Conservation (phyloP, 306 rosid species). For the Argentina anserina region DNA sequence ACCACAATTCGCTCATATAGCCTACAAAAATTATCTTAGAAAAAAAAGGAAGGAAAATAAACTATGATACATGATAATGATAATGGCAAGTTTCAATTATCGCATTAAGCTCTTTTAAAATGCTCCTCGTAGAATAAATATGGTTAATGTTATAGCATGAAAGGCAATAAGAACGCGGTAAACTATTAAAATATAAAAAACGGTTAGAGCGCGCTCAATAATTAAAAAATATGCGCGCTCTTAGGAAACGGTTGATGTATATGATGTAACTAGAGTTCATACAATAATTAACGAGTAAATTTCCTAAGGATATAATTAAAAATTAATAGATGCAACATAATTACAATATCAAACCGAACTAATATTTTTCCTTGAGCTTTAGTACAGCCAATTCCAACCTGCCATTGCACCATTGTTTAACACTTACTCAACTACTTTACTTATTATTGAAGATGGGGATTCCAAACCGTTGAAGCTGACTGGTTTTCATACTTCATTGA, state of each 20-base stretch:
- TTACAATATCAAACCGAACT: background rate
- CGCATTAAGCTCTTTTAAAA: too few species aligned
- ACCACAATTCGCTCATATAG: too few species aligned
- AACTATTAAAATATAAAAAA: background rate
- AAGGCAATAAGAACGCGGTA: background rate
- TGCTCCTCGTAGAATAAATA: too few species aligned
- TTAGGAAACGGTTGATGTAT: background rate
- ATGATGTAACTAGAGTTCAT: background rate
- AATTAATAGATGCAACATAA: background rate
- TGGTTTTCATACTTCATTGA: background rate
- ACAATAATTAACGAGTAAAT: too few species aligned
- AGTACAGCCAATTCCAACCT: background rate
- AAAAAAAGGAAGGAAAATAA: too few species aligned
- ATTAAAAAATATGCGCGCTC: too few species aligned
- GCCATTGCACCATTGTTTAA: background rate
- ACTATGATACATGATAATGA: too few species aligned
- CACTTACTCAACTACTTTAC: background rate
- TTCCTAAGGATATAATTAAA: background rate
- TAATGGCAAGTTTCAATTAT: too few species aligned
- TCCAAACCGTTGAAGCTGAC: background rate
- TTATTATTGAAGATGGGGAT: background rate
- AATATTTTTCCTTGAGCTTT: background rate
- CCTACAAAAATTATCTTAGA: too few species aligned
- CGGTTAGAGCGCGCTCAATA: background rate
- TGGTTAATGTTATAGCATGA: too few species aligned